These are phyloP conservation scores for Vishniacozyma victoriae DNA, from an alignment of 768 basidiomycete genomes.

Conservation along the genomic window DNA sequence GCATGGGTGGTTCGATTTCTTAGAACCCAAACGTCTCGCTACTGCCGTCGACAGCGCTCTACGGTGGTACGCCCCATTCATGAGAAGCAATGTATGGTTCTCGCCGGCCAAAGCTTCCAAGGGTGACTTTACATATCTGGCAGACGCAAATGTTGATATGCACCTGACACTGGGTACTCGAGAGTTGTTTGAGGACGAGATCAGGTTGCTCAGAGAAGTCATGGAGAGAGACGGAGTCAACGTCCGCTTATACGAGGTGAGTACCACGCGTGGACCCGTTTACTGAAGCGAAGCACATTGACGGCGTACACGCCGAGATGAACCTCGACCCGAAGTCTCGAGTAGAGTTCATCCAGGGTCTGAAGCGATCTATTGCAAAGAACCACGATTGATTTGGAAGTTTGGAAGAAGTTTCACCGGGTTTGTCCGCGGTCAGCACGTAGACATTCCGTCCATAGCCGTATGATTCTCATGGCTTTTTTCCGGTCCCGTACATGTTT, in stretches of 20 bases:
- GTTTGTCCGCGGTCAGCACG: no score
- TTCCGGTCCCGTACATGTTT: no score
- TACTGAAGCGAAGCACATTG: no score
- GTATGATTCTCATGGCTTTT: no score
- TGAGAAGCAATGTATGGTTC: constrained; percentile 15
- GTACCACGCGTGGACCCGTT: no score
- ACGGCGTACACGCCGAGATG: no score
- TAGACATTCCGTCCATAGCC: no score
- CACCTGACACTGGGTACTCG: constrained; percentile 31
- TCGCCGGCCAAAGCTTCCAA: constrained; percentile 17
- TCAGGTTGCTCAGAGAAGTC: constrained; percentile 8
- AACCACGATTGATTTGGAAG: no score
- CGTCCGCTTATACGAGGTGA: constrained; percentile 27
- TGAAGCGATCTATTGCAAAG: no score
- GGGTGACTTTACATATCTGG: constrained; percentile 26
- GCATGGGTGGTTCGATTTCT: constrained; percentile 13
- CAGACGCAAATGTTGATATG: constrained; percentile 16
- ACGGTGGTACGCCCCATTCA: constrained; percentile 5
- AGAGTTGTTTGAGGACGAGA: constrained; percentile 32
- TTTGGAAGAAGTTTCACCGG: no score
- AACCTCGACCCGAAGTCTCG: no score
- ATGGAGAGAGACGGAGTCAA: constrained; percentile 37
- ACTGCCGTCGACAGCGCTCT: constrained; percentile 6
- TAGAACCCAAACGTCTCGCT: constrained; percentile 6
- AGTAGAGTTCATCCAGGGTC: no score